These are phyloP conservation scores for Nematodospora valgi DNA, from an alignment of 805 yeast genomes.

Conservation along the genomic window DNA sequence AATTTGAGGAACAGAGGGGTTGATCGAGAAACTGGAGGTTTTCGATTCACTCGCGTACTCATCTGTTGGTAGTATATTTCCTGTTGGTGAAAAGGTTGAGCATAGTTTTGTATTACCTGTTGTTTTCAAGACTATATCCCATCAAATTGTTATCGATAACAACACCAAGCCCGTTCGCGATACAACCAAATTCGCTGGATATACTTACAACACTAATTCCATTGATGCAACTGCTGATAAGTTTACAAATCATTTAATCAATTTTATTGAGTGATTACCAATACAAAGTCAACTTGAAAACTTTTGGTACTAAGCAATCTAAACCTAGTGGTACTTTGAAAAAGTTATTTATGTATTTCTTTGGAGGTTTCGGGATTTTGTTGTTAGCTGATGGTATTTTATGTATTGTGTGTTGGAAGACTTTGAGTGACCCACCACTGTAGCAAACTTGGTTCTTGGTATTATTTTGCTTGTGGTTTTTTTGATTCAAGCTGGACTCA, in stretches of 20 bases:
- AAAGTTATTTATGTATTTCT: constrained; percentile 36
- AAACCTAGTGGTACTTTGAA: constrained; percentile 31
- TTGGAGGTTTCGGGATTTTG: constrained; percentile 48
- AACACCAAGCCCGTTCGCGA: constrained; percentile 12
- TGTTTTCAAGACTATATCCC: constrained; percentile 35
- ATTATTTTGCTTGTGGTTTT: constrained; percentile 39
- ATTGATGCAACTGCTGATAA: constrained; percentile 19
- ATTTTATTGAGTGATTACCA: constrained; percentile 21
- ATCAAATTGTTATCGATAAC: constrained; percentile 25
- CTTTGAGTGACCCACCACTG: constrained; percentile 45
- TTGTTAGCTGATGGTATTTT: constrained; percentile 41
- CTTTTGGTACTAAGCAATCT: constrained; percentile 37
- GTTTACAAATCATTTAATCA: constrained; percentile 16
- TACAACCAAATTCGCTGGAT: constrained; percentile 19
- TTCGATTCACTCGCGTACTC: constrained; percentile 9
- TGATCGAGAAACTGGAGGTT: constrained; percentile 8
- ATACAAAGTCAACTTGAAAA: constrained; percentile 13
- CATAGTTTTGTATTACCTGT: constrained; percentile 33
- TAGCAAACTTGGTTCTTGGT: constrained; percentile 43
- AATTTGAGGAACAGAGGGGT: constrained; percentile 7
- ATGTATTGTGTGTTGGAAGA: constrained; percentile 44
- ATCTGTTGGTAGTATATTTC: constrained; percentile 3
- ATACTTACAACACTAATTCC: constrained; percentile 28
- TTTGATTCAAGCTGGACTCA: constrained; percentile 40
- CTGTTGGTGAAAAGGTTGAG: constrained; percentile 6